Conservation (phyloP, 768 basidiomycete species). For the Pleurotus salmoneostramineus region DNA sequence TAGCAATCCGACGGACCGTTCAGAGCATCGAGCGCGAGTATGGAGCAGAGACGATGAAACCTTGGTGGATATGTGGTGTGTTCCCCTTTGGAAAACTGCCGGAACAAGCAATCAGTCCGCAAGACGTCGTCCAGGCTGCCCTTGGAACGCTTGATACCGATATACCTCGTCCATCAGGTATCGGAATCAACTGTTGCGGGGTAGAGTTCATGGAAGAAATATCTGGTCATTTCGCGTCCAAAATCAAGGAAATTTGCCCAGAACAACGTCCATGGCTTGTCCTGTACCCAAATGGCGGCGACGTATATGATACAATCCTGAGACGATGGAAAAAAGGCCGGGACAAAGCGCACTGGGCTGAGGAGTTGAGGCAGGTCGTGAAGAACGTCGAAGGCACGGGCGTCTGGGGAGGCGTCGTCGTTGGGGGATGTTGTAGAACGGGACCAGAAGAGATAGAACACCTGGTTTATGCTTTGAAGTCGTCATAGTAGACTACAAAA, state of each 20-base stretch:
- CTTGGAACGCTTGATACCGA: slow-evolving; percentile 17
- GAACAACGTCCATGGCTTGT: slow-evolving; percentile 49
- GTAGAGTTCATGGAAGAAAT: slow-evolving; percentile 38
- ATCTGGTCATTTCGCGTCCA: slow-evolving; percentile 30
- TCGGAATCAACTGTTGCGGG: slow-evolving; percentile 76
- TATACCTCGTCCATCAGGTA: slow-evolving; percentile 37
- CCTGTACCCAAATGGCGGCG: slow-evolving; percentile 71
- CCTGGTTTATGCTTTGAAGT: background rate
- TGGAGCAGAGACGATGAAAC: slow-evolving; percentile 32
- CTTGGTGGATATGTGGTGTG: slow-evolving; percentile 75
- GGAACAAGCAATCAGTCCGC: slow-evolving; percentile 25
- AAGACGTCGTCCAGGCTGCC: slow-evolving; percentile 41
- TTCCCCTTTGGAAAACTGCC: slow-evolving; percentile 50
- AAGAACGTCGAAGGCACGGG: background rate
- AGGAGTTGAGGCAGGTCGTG: slow-evolving; percentile 6
- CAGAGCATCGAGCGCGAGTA: slow-evolving; percentile 23
- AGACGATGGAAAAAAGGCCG: slow-evolving; percentile 34
- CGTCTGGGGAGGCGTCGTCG: slow-evolving; percentile 11
- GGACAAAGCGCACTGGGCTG: slow-evolving; percentile 8
- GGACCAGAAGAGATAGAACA: slow-evolving; percentile 10
- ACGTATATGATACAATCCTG: slow-evolving; percentile 44
- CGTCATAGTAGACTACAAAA: background rate
- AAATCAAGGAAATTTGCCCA: slow-evolving; percentile 10
- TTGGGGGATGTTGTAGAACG: slow-evolving; percentile 12
- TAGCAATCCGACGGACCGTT: slow-evolving; percentile 63